Base-by-base conservation (phyloP, 768 basidiomycete species). In the Candolleomyces aberdarensis region DNA sequence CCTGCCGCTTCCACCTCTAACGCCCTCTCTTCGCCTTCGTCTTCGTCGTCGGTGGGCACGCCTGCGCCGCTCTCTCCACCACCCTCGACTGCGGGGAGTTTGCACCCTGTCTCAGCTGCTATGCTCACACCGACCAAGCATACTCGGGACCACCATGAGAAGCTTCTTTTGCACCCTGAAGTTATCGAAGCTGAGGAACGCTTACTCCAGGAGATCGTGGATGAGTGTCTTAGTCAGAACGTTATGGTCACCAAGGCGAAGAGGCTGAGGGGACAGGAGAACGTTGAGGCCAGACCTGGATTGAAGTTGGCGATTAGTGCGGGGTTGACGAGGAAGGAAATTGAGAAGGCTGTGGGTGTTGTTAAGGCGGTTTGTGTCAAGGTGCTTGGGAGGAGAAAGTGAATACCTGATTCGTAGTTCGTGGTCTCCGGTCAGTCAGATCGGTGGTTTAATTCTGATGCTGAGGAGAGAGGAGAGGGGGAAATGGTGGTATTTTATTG, bases 151-250 rank as follows among this genome's bases (percentile, higher is more conserved):
- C 74, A 77, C 1, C 68, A 69, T 8, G 72, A 71, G 17, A 81
- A 81, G 70, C 80, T 87, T 62, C 83, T 36, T 8, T 36, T 36
- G 36, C 36, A 36, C 11, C 36, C 36, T 11, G 36, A 82, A 69
- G 83, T 91, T 64, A 75, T 83, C 49, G 84, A 82, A 20, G 71
- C 71, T 14, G 96, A 98, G 72, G 96, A 98, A 69, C 76, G 79
- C 44, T 59, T 94, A 26, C 70, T 99, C 65, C 96, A 98, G 74
- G 94, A 96, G 56, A 85, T 98, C 13, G 94, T 98, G 14, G 96
- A 98, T 62, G 92, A 97, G 68, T 82, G 84, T 0, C 76, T 94
- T 46, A 76, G 78, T 6, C 91, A 92, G 64, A 94, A 93, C 10
- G 89, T 99, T 49, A 78, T 98, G 66, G 76, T 97, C 61, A 96